phyloP scores from a whole-genome alignment of 305 asterid species.

The Rubia occidens region DNA sequence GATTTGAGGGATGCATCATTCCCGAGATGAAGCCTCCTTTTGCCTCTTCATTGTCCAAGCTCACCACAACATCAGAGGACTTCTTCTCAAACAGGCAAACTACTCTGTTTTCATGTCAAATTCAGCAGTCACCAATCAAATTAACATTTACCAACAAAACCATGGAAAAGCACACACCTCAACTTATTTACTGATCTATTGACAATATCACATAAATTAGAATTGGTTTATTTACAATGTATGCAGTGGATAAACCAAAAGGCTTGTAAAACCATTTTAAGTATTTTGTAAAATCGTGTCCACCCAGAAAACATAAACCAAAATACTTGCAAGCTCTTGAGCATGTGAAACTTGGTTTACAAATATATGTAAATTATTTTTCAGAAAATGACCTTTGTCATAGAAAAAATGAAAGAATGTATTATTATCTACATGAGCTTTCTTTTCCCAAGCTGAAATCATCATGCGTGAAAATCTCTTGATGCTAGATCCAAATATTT shows the following conservation, averaged over 20 bases:
- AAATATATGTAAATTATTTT: background rate
- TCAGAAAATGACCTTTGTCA: background rate
- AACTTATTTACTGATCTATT: background rate
- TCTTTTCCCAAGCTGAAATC: background rate
- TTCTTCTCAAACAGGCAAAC: conserved; percentile 73
- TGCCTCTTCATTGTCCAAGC: conserved; percentile 55
- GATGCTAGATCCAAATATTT: background rate
- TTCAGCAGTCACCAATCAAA: conserved; percentile 14
- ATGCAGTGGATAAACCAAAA: background rate
- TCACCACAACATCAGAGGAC: conserved; percentile 65
- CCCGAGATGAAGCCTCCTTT: conserved; percentile 84
- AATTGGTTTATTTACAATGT: background rate
- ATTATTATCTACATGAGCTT: background rate
- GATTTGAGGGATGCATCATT: conserved; percentile 59
- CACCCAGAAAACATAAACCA: background rate
- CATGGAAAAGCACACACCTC: background rate
- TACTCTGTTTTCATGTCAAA: conserved; percentile 49
- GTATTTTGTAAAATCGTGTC: background rate
- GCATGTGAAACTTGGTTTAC: background rate
- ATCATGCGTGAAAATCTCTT: background rate
- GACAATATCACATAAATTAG: background rate
- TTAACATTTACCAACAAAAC: background rate
- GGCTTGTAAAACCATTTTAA: background rate
- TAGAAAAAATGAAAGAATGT: background rate
- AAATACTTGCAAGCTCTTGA: background rate